Evolutionary conservation across 1,284 basidiomycete genomes (phyloP).

Genomic region (Cerrena zonata): DNA sequence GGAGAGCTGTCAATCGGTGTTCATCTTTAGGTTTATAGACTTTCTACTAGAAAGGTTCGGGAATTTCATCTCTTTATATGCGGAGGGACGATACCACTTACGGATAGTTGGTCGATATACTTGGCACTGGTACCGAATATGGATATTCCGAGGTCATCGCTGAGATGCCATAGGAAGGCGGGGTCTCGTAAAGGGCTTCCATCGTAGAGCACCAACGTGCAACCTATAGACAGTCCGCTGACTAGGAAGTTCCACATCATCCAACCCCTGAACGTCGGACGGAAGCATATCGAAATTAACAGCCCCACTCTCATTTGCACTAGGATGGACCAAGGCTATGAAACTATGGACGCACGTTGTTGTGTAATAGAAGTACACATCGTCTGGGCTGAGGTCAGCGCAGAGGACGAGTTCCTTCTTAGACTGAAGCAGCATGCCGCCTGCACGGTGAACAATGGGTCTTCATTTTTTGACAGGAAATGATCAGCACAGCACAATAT

Average conservation of each 20-base stretch:
- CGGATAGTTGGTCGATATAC: conserved; percentile 73
- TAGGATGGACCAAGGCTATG: conserved; percentile 8
- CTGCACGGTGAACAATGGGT: conserved; percentile 79
- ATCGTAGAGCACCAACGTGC: conserved; percentile 77
- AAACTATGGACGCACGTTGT: conserved; percentile 58
- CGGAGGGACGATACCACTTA: conserved; percentile 27
- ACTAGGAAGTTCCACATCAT: conserved; percentile 86
- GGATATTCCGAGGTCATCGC: conserved; percentile 69
- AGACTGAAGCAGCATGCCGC: conserved; percentile 81
- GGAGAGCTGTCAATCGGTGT: conserved; percentile 56
- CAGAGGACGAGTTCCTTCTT: conserved; percentile 80
- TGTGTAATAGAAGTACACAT: conserved; percentile 85
- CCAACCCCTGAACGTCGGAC: conserved; percentile 54
- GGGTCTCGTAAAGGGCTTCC: conserved; percentile 77
- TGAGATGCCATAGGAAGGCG: conserved; percentile 66
- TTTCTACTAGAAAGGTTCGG: conserved; percentile 38
- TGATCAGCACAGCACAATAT: too few relatives aligned
- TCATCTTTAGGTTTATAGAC: conserved; percentile 60
- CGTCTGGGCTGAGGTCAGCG: conserved; percentile 62
- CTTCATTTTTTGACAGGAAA: conserved; percentile 33
- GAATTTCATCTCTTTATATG: neutral
- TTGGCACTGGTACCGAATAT: conserved; percentile 83
- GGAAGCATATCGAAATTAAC: too few relatives aligned
- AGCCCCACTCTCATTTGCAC: too few relatives aligned
- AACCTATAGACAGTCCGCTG: conserved; percentile 64